These are phyloP conservation scores for Pugionium dolabratum DNA, from an alignment of 345 rosid species.

Conservation along the genomic window DNA sequence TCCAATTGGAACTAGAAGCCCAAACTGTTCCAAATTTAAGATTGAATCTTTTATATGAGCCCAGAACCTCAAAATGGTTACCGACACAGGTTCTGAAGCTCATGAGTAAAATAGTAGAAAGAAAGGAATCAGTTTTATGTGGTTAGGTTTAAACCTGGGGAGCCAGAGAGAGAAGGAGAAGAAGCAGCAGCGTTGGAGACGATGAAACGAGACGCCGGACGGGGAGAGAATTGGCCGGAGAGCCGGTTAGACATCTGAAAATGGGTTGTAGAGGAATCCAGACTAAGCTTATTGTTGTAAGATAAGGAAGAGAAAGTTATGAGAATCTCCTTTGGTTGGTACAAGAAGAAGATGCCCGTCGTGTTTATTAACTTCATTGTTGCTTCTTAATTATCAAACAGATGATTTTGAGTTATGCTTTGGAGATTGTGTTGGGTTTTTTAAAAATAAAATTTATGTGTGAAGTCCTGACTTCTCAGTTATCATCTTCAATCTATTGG, in stretches of 20 bases:
- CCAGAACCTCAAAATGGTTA: constrained; percentile 6
- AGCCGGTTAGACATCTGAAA: constrained; percentile 26
- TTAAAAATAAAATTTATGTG: neutral
- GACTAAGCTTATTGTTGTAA: constrained; percentile 17
- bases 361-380: constrained; percentile 31
- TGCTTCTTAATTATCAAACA: constrained; percentile 20
- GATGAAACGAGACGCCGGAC: constrained; percentile 19
- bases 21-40: constrained; percentile 8
- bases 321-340: constrained; percentile 38
- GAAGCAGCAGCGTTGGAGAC: constrained; percentile 42
- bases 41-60: neutral
- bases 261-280: constrained; percentile 11
- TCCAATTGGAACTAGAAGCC: constrained; percentile 4
- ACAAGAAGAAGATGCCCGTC: constrained; percentile 15
- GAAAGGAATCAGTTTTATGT: neutral
- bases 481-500: constrained; percentile 16
- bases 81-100: neutral
- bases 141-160: constrained; percentile 28
- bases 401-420: constrained; percentile 11
- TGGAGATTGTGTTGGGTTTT: neutral
- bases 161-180: constrained; percentile 40
- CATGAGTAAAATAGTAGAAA: constrained; percentile 16
- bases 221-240: constrained; percentile 29
- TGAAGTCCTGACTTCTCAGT: constrained; percentile 1
- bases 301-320: constrained; percentile 21